A percentile compares a stretch with the other conserved stretches of the same genome.
These are phyloP conservation scores for Ganoderma multipileum DNA, from an alignment of 1,284 basidiomycete species.

Conservation along the genomic window DNA sequence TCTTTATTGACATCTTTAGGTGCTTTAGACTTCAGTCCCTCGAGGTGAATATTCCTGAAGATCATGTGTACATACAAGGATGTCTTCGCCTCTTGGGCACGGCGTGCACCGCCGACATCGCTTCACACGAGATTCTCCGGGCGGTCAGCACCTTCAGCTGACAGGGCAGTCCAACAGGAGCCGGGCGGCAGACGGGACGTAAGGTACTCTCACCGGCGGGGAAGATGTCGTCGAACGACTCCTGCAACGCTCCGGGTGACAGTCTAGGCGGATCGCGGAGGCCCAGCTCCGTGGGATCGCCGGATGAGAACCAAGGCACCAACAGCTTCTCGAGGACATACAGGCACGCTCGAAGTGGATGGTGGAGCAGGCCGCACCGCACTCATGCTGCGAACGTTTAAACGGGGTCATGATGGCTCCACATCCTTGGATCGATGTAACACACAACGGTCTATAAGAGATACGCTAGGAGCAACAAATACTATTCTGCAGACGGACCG, in stretches of 20 bases:
- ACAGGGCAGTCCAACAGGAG: neutral
- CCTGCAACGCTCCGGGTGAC: neutral
- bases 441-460: neutral
- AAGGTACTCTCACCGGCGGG: neutral
- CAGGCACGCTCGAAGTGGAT: neutral
- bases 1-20: neutral
- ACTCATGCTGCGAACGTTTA: neutral
- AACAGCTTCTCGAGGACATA: neutral
- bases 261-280: constrained; percentile 1
- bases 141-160: neutral
- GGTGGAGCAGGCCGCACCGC: neutral
- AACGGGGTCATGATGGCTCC: neutral
- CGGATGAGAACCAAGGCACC: constrained; percentile 2
- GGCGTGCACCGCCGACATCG: neutral
- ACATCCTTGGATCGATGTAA: neutral
- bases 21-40: neutral
- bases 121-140: neutral
- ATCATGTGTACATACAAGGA: neutral
- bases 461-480: neutral
- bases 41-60: neutral
- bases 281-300: constrained; percentile 12
- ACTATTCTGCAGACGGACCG: neutral
- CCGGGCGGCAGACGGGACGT: neutral
- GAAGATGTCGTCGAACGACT: neutral
- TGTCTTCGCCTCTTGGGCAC: neutral